A percentile compares a stretch with the other conserved stretches of the same genome.
Evolutionary conservation across 768 basidiomycete genomes (phyloP).

Genomic region (Lactifluus piperatus): DNA sequence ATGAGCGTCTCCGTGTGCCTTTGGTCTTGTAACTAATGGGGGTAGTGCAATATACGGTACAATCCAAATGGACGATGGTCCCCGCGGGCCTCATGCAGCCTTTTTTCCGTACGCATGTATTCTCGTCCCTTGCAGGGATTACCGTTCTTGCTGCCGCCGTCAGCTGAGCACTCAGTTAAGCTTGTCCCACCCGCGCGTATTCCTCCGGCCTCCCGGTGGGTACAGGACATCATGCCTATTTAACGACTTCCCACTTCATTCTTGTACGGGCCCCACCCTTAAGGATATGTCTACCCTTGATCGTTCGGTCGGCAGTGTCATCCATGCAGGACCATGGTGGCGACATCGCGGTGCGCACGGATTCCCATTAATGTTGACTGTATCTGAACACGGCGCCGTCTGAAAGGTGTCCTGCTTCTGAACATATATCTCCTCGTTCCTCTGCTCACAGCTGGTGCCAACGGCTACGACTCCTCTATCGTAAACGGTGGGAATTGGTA

Average conservation of each 20-base stretch:
- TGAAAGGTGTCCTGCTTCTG: slow-evolving; percentile 44
- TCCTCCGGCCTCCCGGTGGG: neutral
- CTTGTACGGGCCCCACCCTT: neutral
- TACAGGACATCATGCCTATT: neutral
- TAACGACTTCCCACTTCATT: neutral
- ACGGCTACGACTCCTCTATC: slow-evolving; percentile 63
- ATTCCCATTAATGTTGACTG: neutral
- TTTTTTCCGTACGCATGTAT: neutral
- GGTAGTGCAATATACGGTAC: neutral
- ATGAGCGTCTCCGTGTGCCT: neutral
- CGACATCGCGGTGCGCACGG: slow-evolving; percentile 41
- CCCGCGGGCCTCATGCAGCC: neutral
- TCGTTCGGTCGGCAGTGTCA: slow-evolving; percentile 51
- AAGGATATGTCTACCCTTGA: slow-evolving; percentile 30
- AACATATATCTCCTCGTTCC: slow-evolving; percentile 54
- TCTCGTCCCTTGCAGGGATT: neutral
- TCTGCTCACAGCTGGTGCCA: slow-evolving; percentile 54
- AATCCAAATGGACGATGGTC: neutral
- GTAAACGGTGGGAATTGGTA: slow-evolving; percentile 37
- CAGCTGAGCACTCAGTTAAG: neutral
- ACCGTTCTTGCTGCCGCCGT: no score
- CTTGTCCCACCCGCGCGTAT: neutral
- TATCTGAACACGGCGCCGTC: neutral
- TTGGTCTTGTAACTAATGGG: neutral
- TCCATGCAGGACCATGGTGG: slow-evolving; percentile 56